Base-by-base conservation (phyloP, 805 yeast genomes). In the Kodamaea sagamina region DNA sequence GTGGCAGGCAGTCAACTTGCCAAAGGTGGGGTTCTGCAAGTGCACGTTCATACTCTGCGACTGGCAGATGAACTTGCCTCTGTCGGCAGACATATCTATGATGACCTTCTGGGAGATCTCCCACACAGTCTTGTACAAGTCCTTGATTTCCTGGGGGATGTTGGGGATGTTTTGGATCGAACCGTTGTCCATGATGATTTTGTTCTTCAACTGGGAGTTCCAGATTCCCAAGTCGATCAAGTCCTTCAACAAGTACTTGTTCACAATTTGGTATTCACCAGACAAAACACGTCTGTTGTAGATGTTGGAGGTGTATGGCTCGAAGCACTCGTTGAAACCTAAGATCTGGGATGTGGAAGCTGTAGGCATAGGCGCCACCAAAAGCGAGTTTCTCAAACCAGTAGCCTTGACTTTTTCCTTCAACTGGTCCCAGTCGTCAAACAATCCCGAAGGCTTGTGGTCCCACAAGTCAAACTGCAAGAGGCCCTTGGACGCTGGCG, bases 1-100 rank as follows among this genome's bases (percentile, higher is more conserved):
- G 67, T 93, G 99, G 97, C 93, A 93, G 51, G 93, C 82, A 4
- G 98, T 93, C 61, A 93, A 77, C 67, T 93, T 93, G 57, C 96
- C 95, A 92, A 89, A 86, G 2, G 98, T 89, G 47, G 97, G 97
- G 48, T 82, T 83, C 62, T 78, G 81, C 65, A 93, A 75, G 71
- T 88, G 90, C 51, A 93, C 81, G 65, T 92, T 93, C 75, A 93
- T 72, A 36, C 93, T 84, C 72, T 92, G 98, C 21, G 96, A 88
- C 71, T 93, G 99, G 65, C 86, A 93, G 62, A 86, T 82, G 66
- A 74, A 86, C 16, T 89, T 84, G 47, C 88, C 82, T 68, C 93
- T 38, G 47, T 62, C 59, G 27, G 45, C 48, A 48, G 59, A 43
- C 63, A 63, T 63, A 49, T 78, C 84, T 52, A 79, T 78, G 50